Evolutionary conservation across 345 rosid genomes (phyloP), one percentile per base, ranked within the genome.

Genomic region (Corchorus olitorius): DNA sequence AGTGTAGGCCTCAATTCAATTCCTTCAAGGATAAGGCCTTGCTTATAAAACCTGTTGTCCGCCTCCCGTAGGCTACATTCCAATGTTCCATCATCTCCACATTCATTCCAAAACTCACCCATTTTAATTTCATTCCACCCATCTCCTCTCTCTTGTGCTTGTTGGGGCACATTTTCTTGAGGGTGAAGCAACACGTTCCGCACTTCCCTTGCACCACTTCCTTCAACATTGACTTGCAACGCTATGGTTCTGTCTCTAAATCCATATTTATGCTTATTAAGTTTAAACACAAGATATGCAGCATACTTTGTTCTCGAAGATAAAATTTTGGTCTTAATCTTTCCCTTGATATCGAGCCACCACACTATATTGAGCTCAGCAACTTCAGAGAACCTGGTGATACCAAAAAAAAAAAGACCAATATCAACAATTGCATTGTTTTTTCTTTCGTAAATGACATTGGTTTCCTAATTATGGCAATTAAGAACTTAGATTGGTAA

Each of bases 1-100:
- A 27, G 27, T 39, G 43, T 73, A 14, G 90, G 90, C 73, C 87
- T 79, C 12, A 83, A 43, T 78, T 85, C 88, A 4, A 83, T 76
- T 16, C 87, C 87, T 72, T 83, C 45, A 50, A 83, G 41, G 11
- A 80, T 55, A 33, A 87, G 83, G 6, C 85, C 82, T 12, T 22
- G 27, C 11, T 19, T 34, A 12, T 9, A 50, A 48, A 27, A 27
- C 27, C 10, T 73, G 71, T 34, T 70, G 27, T 60, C n/a, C 46
- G 75, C 71, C 6, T 50, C 55, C 1, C 70, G 58, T 70, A 82
- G 84, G 41, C 69, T 61, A 72, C 75, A 77, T 16, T 61, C 45
- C 8, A 80, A 15, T 8, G 52, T 39, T 27, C 81, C 83, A 64
- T 72, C 63, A 43, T 83, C 83, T 56, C 82, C 87, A 59, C 64